Evolutionary conservation across 2,329 filamentous ascomycete species (phyloP).

Genomic region (Pseudogymnoascus pannorum): DNA sequence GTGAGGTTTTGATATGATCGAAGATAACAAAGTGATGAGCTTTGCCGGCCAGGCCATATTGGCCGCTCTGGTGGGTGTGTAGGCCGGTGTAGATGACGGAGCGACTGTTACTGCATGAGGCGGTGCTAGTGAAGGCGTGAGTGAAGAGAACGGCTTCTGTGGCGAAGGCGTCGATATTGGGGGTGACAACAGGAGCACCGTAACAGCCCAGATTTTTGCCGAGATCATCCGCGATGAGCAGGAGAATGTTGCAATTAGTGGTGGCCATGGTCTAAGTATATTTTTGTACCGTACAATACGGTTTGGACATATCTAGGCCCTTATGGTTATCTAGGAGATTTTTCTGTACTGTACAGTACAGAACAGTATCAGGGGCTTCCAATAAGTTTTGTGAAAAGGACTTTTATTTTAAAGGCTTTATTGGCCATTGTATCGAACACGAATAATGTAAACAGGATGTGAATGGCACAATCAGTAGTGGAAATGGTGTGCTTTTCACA

Average conservation of each 20-base stretch:
- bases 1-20: conserved; percentile 36
- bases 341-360: neutral
- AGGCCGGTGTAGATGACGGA: conserved; percentile 42
- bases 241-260: conserved; percentile 28
- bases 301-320: neutral
- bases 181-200: conserved; percentile 29
- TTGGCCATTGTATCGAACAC: neutral
- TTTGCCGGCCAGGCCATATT: conserved; percentile 37
- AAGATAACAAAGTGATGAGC: conserved; percentile 38
- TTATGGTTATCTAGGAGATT: neutral
- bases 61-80: conserved; percentile 42
- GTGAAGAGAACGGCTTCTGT: conserved; percentile 31
- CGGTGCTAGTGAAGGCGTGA: conserved; percentile 38
- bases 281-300: neutral
- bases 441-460: neutral
- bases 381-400: neutral
- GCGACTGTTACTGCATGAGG: conserved; percentile 41
- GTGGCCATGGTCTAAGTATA: neutral
- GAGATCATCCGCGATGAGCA: conserved; percentile 38
- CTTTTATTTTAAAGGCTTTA: neutral
- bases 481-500: neutral
- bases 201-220: conserved; percentile 34
- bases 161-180: conserved; percentile 36
- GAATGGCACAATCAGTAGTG: neutral
- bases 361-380: neutral